Conservation (phyloP, 805 yeast genomes). For the Wickerhamomyces ciferrii region DNA sequence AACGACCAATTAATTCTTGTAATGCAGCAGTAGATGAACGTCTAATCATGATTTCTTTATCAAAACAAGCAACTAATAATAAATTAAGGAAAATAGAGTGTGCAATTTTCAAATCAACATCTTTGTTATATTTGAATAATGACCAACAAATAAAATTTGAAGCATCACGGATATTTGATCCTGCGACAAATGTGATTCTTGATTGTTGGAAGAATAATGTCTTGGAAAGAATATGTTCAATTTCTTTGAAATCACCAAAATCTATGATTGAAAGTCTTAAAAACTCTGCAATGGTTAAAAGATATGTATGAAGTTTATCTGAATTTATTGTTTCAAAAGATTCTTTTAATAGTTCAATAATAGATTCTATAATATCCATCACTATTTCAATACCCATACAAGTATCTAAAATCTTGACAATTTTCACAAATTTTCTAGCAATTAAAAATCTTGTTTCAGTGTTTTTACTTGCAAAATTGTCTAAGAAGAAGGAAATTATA, state of each 20-base stretch:
- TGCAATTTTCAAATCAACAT: constrained; percentile 13
- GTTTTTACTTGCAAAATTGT: constrained; percentile 40
- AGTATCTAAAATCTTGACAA: constrained; percentile 29
- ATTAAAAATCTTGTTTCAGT: constrained; percentile 56
- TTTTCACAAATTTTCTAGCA: constrained; percentile 59
- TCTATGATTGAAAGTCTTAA: constrained; percentile 13
- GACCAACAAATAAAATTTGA: constrained; percentile 88
- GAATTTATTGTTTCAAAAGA: constrained; percentile 26
- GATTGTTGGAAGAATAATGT: constrained; percentile 56
- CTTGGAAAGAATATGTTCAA: constrained; percentile 30
- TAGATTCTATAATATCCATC: constrained; percentile 16
- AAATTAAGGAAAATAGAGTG: constrained; percentile 26
- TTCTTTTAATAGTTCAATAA: constrained; percentile 20
- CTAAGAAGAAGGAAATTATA: constrained; percentile 42
- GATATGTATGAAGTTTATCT: constrained; percentile 26
- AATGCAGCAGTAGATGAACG: constrained; percentile 83
- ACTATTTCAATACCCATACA: constrained; percentile 39
- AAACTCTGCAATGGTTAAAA: constrained; percentile 30
- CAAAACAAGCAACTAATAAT: constrained; percentile 56
- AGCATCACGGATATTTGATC: constrained; percentile 75
- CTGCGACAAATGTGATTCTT: constrained; percentile 44
- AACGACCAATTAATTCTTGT: constrained; percentile 82
- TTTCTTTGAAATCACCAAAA: constrained; percentile 5
- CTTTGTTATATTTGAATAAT: constrained; percentile 37
- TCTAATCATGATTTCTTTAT: constrained; percentile 67